Percentiles rank a stretch among this genome's conserved stretches.
Evolutionary conservation across 1,139 yeast species (phyloP).

Genomic region (Taphrina pruni): DNA sequence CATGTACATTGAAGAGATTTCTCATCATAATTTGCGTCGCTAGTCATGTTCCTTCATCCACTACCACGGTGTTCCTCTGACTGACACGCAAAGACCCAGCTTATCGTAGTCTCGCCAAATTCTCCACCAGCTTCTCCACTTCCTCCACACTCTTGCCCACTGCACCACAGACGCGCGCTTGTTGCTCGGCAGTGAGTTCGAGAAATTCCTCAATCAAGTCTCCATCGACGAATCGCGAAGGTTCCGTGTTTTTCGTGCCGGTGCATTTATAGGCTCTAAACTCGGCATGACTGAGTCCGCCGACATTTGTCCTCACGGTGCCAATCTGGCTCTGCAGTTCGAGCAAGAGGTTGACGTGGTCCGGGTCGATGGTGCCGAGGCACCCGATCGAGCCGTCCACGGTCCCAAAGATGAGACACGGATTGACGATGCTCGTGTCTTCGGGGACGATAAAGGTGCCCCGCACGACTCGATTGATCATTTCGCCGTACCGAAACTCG

Average conservation of each 20-base stretch:
- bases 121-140: slow-evolving; percentile 44
- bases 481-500: slow-evolving; percentile 45
- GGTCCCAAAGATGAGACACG: slow-evolving; percentile 46
- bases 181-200: slow-evolving; percentile 43
- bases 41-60: background rate
- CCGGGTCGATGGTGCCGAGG: slow-evolving; percentile 43
- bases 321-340: slow-evolving; percentile 45
- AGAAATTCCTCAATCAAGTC: slow-evolving; percentile 46
- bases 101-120: slow-evolving; percentile 44
- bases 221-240: slow-evolving; percentile 47
- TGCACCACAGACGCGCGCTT: slow-evolving; percentile 43
- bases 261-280: slow-evolving; percentile 44
- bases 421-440: slow-evolving; percentile 41
- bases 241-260: slow-evolving; percentile 41
- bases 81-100: no score
- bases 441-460: slow-evolving; percentile 31
- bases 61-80: no score
- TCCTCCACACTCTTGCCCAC: slow-evolving; percentile 42
- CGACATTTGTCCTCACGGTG: slow-evolving; percentile 42
- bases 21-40: background rate
- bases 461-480: slow-evolving; percentile 45
- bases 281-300: slow-evolving; percentile 43
- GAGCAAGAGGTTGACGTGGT: slow-evolving; percentile 43
- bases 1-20: no score
- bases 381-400: slow-evolving; percentile 47